Evolutionary conservation across 1,139 yeast genomes (phyloP).

Genomic region (Zygosaccharomyces sapae): DNA sequence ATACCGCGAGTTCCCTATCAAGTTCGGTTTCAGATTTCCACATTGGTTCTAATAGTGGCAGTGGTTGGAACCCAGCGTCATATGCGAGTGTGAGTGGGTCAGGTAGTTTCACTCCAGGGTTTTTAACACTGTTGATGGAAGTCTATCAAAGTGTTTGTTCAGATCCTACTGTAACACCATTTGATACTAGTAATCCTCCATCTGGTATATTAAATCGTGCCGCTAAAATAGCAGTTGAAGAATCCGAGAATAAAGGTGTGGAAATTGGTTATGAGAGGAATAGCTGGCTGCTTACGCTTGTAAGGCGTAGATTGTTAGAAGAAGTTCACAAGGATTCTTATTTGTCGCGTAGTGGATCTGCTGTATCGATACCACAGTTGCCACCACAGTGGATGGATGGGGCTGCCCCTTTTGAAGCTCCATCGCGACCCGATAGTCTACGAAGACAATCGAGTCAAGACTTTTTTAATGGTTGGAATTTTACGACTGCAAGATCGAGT

Average conservation of each 20-base stretch:
- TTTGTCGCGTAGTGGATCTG: slow-evolving; percentile 27
- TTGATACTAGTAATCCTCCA: slow-evolving; percentile 36
- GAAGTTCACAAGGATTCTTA: slow-evolving; percentile 32
- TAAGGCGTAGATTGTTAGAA: slow-evolving; percentile 28
- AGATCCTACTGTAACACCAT: slow-evolving; percentile 37
- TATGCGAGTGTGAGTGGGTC: slow-evolving; percentile 11
- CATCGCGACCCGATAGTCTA: slow-evolving; percentile 9
- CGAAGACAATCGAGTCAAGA: slow-evolving; percentile 11
- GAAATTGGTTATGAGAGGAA: slow-evolving; percentile 30
- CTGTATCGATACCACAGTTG: slow-evolving; percentile 20
- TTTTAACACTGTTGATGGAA: slow-evolving; percentile 29
- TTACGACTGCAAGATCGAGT: slow-evolving; percentile 6
- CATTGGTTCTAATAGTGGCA: slow-evolving; percentile 5
- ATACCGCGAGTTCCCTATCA: slow-evolving; percentile 28
- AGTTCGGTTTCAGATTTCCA: slow-evolving; percentile 28
- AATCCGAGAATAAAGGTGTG: slow-evolving; percentile 21
- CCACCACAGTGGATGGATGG: slow-evolving; percentile 18
- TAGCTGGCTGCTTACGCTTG: slow-evolving; percentile 26
- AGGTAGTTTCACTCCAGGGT: slow-evolving; percentile 25
- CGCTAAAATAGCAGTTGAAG: slow-evolving; percentile 31
- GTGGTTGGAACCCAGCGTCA: slow-evolving; percentile 11
- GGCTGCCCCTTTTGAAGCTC: slow-evolving; percentile 8
- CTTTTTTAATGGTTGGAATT: slow-evolving; percentile 13
- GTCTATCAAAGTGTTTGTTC: slow-evolving; percentile 30
- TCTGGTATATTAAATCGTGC: slow-evolving; percentile 35